Evolutionary conservation across 257 asterid genomes (phyloP).

Genomic region (Solanum acaule): DNA sequence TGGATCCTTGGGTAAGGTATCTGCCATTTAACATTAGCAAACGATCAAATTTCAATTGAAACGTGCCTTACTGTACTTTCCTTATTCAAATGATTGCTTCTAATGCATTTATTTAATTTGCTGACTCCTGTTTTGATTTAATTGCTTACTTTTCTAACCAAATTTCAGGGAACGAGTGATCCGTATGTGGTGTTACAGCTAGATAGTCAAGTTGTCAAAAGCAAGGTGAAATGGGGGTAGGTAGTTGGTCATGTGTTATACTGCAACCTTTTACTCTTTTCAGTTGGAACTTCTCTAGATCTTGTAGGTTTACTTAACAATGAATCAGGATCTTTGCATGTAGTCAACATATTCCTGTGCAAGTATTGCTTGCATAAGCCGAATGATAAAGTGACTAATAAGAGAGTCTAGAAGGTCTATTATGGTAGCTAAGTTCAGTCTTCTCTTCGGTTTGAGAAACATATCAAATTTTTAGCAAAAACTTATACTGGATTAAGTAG

Average conservation of each 20-base stretch:
- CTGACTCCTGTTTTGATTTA: neutral
- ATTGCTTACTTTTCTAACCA: neutral
- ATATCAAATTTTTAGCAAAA: neutral
- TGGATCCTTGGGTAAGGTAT: conserved; percentile 95
- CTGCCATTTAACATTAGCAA: neutral
- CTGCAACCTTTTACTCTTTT: neutral
- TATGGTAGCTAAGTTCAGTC: neutral
- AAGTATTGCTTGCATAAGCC: neutral
- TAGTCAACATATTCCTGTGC: neutral
- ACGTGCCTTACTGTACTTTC: neutral
- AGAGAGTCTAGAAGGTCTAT: neutral
- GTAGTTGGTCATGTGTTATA: conserved; percentile 6
- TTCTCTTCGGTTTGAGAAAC: neutral
- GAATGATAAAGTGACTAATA: neutral
- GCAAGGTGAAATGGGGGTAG: conserved; percentile 98
- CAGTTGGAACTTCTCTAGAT: neutral
- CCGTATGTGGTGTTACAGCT: conserved; percentile 83
- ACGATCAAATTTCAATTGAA: neutral
- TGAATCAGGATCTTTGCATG: neutral
- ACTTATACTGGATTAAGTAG: neutral
- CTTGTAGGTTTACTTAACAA: neutral
- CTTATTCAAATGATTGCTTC: neutral
- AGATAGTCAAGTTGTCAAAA: conserved; percentile 70
- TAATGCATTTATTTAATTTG: neutral
- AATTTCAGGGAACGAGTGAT: conserved; percentile 91